Conservation (phyloP, 768 basidiomycete genomes). For the Chiua virens region DNA sequence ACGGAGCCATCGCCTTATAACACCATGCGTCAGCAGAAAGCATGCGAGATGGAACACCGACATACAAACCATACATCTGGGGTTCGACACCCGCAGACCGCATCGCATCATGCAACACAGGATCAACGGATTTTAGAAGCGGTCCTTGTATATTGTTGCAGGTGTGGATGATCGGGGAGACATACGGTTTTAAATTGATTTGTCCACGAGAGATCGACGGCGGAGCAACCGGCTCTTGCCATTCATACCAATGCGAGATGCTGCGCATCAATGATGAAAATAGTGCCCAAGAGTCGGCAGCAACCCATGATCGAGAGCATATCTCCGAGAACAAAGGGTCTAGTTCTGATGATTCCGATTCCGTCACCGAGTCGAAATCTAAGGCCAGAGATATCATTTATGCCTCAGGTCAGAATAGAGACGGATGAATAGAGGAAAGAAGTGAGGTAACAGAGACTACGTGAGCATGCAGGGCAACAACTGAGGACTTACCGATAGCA, state of each 20-base stretch:
- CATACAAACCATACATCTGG: constrained; percentile 95
- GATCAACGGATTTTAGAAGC: constrained; percentile 76
- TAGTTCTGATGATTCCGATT: constrained; percentile 27
- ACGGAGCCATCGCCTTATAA: constrained; percentile 83
- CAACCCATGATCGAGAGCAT: constrained; percentile 67
- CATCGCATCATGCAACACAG: constrained; percentile 71
- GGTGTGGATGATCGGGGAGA: constrained; percentile 81
- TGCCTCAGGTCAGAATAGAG: constrained; percentile 25
- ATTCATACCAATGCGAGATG: constrained; percentile 79
- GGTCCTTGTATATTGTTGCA: constrained; percentile 79
- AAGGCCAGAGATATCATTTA: constrained; percentile 34
- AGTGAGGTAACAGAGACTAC: constrained; percentile 6
- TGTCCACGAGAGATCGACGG: constrained; percentile 36
- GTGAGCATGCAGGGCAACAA: neutral
- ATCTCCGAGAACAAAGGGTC: constrained; percentile 51
- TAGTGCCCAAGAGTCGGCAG: constrained; percentile 86
- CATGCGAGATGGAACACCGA: constrained; percentile 13
- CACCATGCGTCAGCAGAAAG: constrained; percentile 12
- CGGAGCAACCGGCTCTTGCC: constrained; percentile 46
- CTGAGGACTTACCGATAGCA: constrained; percentile 39
- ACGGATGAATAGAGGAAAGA: constrained; percentile 15
- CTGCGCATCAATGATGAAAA: constrained; percentile 80
- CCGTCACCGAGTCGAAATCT: constrained; percentile 74
- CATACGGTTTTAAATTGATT: constrained; percentile 59
- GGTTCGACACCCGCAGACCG: constrained; percentile 86